A percentile compares a stretch with the other conserved stretches of the same genome.
phyloP scores from a whole-genome alignment of 768 basidiomycete species.

The Mycena indigotica region DNA sequence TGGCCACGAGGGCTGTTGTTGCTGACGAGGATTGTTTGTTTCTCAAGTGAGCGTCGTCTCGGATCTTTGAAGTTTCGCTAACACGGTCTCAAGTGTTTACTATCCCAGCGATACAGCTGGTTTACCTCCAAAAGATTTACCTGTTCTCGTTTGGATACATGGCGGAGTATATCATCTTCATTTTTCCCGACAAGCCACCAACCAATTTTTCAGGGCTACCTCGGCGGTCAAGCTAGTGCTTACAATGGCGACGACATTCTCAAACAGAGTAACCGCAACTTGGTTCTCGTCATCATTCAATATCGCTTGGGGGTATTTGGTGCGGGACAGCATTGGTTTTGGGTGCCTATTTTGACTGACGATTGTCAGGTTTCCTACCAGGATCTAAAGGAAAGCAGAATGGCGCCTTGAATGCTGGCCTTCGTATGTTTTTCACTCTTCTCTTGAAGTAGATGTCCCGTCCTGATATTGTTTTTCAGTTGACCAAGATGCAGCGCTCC shows the following conservation, averaged over 20 bases:
- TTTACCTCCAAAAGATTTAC: slow-evolving; percentile 23
- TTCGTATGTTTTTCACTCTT: slow-evolving; percentile 27
- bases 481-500: slow-evolving; percentile 37
- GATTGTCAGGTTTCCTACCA: slow-evolving; percentile 31
- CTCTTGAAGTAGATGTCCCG: neutral
- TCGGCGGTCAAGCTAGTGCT: slow-evolving; percentile 14
- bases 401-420: slow-evolving; percentile 37
- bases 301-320: slow-evolving; percentile 41
- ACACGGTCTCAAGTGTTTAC: slow-evolving; percentile 36
- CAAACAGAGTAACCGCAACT: slow-evolving; percentile 22
- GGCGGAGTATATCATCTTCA: slow-evolving; percentile 33
- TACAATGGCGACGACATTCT: slow-evolving; percentile 30
- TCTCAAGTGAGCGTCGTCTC: slow-evolving; percentile 26
- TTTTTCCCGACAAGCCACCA: neutral
- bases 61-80: neutral
- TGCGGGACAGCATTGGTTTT: slow-evolving; percentile 2
- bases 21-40: slow-evolving; percentile 38
- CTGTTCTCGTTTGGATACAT: slow-evolving; percentile 39
- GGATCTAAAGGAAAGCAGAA: slow-evolving; percentile 30
- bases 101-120: slow-evolving; percentile 27
- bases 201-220: slow-evolving; percentile 25
- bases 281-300: slow-evolving; percentile 33
- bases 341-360: neutral
- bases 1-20: slow-evolving; percentile 5
- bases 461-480: slow-evolving; percentile 30